Base-by-base conservation (phyloP, 345 rosid genomes). In the Citropsis articulata region DNA sequence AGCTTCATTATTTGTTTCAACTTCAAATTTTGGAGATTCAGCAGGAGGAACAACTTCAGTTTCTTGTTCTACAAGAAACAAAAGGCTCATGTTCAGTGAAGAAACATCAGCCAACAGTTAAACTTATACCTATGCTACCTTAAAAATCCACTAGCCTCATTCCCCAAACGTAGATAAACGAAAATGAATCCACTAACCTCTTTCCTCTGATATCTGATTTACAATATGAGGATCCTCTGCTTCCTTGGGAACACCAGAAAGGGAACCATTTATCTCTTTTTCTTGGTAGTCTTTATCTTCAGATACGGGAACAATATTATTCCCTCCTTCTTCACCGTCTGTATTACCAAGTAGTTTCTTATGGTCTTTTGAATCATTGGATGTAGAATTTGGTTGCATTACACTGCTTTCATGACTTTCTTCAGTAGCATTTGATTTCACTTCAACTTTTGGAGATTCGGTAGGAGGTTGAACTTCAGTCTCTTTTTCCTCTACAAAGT, bases 41-140 rank as follows among this genome's bases (percentile, higher is more conserved):
- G 60, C 55, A 31, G 78, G 77, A 62, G 74, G 36, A 73, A 75
- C 45, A 77, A 56, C 77, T 59, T 69, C 83, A 45, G 60, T 55
- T 50, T 55, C 81, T 81, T 77, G 67, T 8, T 80, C 87, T 82
- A 71, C 33, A 73, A 76, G 70, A 64, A 75, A 33, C 30, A 16
- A 10, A 69, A 69, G 27, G 18, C n/a, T 31, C 18, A 21, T 66
- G 57, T 27, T 66, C 56, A 24, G 3, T 57, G 27, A 38, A 14
- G 2, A 56, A 62, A 31, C 16, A 9, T 22, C 5, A 22, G 69
- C 67, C 19, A 38, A 27, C 19, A 24, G 28, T 5, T 53, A 57
- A 57, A 76, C 62, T 50, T 48, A 35, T 53, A 13, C 5, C 36
- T 42, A 53, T 71, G 53, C 69, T 45, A 57, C 24, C 48, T 28